Conservation (phyloP, 2,329 filamentous ascomycete species). For the Epichloe brachyelytri region DNA sequence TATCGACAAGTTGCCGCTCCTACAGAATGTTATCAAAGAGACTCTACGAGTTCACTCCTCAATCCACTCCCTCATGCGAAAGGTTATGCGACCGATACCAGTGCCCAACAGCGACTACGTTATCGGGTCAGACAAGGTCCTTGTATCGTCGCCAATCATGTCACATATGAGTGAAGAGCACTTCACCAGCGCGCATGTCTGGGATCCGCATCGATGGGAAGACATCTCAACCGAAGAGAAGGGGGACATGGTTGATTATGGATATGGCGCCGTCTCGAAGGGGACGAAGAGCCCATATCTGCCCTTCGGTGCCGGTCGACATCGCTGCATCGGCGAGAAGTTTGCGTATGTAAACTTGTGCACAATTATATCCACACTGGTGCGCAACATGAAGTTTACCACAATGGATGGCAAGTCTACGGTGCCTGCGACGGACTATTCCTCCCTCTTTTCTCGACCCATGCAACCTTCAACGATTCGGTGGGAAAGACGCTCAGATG, state of each 20-base stretch:
- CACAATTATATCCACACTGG: conserved; percentile 49
- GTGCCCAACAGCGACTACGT: conserved; percentile 73
- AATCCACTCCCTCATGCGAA: conserved; percentile 90
- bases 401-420: conserved; percentile 41
- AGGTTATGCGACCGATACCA: conserved; percentile 77
- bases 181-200: conserved; percentile 70
- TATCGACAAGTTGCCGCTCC: conserved; percentile 65
- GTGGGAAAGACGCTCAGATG: conserved; percentile 18
- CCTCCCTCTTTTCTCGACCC: conserved; percentile 30
- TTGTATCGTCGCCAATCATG: conserved; percentile 48
- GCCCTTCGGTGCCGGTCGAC: conserved; percentile 84
- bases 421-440: conserved; percentile 54
- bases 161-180: conserved; percentile 38
- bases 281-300: conserved; percentile 82
- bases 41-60: conserved; percentile 83
- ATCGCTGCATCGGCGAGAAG: conserved; percentile 92
- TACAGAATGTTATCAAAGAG: conserved; percentile 79
- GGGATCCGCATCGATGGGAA: conserved; percentile 91
- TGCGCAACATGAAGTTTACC: conserved; percentile 46
- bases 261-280: conserved; percentile 86
- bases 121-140: conserved; percentile 42
- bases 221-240: conserved; percentile 18
- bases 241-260: conserved; percentile 77
- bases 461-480: conserved; percentile 18
- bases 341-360: conserved; percentile 68